Evolutionary conservation across 176 grass and related monocot genomes (phyloP).

Genomic region (Oryza officinalis): DNA sequence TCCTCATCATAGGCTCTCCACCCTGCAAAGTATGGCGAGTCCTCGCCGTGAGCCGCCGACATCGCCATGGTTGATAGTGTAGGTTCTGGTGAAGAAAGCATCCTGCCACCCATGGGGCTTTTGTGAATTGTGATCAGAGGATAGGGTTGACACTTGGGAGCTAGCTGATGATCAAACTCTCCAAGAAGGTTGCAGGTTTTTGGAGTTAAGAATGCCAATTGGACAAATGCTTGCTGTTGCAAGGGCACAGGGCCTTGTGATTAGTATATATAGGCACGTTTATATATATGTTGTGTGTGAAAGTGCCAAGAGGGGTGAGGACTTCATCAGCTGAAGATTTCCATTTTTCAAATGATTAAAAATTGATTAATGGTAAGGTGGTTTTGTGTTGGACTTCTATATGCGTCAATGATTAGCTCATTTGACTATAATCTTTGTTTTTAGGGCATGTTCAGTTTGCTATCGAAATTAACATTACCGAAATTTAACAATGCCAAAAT

Average conservation of each 20-base stretch:
- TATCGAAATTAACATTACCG: no score
- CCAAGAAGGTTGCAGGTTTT: constrained; percentile 12
- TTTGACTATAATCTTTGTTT: background rate
- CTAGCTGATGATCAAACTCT: background rate
- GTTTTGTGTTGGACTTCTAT: background rate
- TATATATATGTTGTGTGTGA: background rate
- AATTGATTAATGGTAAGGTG: background rate
- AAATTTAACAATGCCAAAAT: no score
- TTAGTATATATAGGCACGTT: constrained; percentile 10
- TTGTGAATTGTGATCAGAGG: background rate
- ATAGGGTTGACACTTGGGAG: background rate
- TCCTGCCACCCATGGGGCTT: constrained; percentile 20
- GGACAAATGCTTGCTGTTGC: background rate
- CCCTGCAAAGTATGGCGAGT: constrained; percentile 68
- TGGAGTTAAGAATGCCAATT: constrained; percentile 24
- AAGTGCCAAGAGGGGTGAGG: constrained; percentile 11
- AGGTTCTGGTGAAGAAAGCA: constrained; percentile 19
- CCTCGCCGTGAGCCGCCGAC: constrained; percentile 60
- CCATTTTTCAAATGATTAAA: constrained; percentile 20
- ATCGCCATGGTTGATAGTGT: constrained; percentile 47
- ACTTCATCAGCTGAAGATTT: constrained; percentile 24
- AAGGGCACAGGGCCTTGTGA: background rate
- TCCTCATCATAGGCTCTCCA: constrained; percentile 71
- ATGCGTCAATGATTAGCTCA: constrained; percentile 18
- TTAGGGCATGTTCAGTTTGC: background rate